Base-by-base conservation (phyloP, 1,284 basidiomycete genomes). In the Ustilago nuda region DNA sequence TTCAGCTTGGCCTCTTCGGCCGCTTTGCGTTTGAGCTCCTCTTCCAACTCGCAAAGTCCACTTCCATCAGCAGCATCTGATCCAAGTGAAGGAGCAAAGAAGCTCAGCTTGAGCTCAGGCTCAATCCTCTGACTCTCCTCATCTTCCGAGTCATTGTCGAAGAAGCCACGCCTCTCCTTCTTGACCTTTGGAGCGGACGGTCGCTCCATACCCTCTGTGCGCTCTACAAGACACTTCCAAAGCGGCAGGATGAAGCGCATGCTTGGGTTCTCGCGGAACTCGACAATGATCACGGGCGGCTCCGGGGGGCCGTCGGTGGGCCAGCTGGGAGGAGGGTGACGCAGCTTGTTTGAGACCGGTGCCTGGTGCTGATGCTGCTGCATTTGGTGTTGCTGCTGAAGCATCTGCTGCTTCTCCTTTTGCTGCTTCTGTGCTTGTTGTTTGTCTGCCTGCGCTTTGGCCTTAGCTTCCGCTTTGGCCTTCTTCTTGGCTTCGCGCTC, bases 211-310 rank as follows among this genome's bases (percentile, higher is more conserved):
- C 76, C 76, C 41, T 78, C 76, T 54, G 63, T 71, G n/a, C 81
- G 76, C 66, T 82, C 81, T 12, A 82, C 75, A 15, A 76, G 61
- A 61, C 68, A 67, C 43, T 81, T 71, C 83, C 83, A 84, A 41
- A 85, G 56, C 1, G 84, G 84, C 6, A 85, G 72, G 35, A 83
- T 71, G 66, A 84, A 84, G 56, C 82, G 72, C 61, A 80, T 74
- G 64, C 72, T 78, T 17, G 82, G 78, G 45, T 83, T 83, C 56
- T 85, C 84, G n/a, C 81, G 78, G 65, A 83, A 85, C 61, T 85
- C 84, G 39, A 85, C 78, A 8, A 83, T 60, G 30, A 85, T 69
- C 52, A 85, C 78, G 1, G 84, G 84, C n/a, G 82, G 83, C 35
- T 69, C 66, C 12, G 76, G 76, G 12, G 68, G 76, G 6, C 72